These are phyloP conservation scores for Microbotryomycetes sp. DNA, from an alignment of 1,284 basidiomycete genomes.

Conservation along the genomic window DNA sequence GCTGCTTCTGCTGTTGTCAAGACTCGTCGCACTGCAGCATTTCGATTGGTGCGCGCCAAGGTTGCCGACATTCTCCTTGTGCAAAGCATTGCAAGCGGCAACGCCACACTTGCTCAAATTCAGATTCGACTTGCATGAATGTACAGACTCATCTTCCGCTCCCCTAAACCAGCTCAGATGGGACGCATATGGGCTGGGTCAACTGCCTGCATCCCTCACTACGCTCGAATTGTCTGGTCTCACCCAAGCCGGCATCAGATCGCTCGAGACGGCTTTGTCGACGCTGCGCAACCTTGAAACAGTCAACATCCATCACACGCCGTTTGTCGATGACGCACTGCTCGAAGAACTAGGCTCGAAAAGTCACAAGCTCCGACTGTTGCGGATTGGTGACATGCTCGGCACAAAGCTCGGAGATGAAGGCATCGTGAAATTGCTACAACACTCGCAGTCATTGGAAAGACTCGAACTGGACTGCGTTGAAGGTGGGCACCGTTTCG, in stretches of 20 bases:
- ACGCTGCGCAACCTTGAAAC: slow-evolving; percentile 14
- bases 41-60: slow-evolving; percentile 21
- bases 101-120: slow-evolving; percentile 6
- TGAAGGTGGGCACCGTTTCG: slow-evolving; percentile 10
- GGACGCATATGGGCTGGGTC: slow-evolving; percentile 21
- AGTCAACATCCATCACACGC: slow-evolving; percentile 8
- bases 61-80: slow-evolving; percentile 16
- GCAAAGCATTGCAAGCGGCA: slow-evolving; percentile 14
- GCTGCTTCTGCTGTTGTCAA: slow-evolving; percentile 13
- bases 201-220: slow-evolving; percentile 9
- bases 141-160: neutral
- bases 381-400: slow-evolving; percentile 18
- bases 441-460: slow-evolving; percentile 13
- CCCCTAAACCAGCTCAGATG: slow-evolving; percentile 4
- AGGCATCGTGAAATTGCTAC: slow-evolving; percentile 10
- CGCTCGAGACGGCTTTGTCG: slow-evolving; percentile 1
- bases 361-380: neutral
- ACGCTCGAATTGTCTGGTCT: slow-evolving; percentile 14
- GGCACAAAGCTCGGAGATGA: slow-evolving; percentile 27
- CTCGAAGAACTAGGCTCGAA: slow-evolving; percentile 3
- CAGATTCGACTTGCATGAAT: slow-evolving; percentile 9
- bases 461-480: slow-evolving; percentile 17
- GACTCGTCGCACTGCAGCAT: slow-evolving; percentile 4
- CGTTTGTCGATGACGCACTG: slow-evolving; percentile 25
- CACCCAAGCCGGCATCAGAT: slow-evolving; percentile 7